Conservation (phyloP, 345 rosid genomes). For the Clausena lansium region DNA sequence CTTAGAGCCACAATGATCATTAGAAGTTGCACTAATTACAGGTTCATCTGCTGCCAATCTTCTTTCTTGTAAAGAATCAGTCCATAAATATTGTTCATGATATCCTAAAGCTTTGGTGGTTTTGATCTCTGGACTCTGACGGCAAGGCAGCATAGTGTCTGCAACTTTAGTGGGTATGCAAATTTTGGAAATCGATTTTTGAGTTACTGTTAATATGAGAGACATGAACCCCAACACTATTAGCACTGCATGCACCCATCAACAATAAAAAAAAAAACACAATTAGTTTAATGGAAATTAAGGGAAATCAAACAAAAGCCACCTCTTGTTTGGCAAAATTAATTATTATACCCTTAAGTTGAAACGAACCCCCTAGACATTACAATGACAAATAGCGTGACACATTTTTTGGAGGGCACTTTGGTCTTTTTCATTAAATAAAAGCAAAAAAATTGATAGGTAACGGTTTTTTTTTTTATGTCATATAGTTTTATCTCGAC, state of each 20-base stretch:
- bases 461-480: too few relatives aligned
- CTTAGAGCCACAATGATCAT: conserved; percentile 44
- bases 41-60: conserved; percentile 19
- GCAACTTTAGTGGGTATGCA: conserved; percentile 53
- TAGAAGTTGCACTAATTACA: not conserved
- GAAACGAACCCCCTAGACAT: too few relatives aligned
- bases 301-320: not conserved
- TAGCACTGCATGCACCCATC: conserved; percentile 42
- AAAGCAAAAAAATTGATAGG: too few relatives aligned
- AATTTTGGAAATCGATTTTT: conserved; percentile 47
- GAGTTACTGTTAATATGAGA: conserved; percentile 51
- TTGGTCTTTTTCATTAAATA: too few relatives aligned
- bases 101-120: conserved; percentile 17
- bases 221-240: conserved; percentile 82
- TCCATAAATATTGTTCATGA: not conserved
- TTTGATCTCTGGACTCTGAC: not conserved
- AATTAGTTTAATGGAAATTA: too few relatives aligned
- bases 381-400: too few relatives aligned
- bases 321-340: not conserved
- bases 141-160: conserved; percentile 61
- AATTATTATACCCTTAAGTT: too few relatives aligned
- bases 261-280: not conserved
- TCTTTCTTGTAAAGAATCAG: conserved; percentile 20
- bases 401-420: too few relatives aligned
- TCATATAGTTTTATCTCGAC: too few relatives aligned